Evolutionary conservation across 495 filamentous ascomycete species (phyloP), one percentile per base, ranked within the genome.

Genomic region (Xylaria longipes): DNA sequence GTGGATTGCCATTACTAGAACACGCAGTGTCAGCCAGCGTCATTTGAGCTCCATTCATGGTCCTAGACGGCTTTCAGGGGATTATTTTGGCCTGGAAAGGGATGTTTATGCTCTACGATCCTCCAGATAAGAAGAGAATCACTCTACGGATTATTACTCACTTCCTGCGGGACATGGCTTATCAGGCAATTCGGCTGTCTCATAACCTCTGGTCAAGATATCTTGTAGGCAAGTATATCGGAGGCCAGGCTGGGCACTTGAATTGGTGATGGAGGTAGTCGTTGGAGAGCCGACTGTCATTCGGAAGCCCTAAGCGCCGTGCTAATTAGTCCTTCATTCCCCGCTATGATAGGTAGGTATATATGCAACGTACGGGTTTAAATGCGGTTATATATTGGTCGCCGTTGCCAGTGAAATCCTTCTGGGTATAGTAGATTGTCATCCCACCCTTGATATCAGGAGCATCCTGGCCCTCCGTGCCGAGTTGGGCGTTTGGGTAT

Each of bases 391-490:
- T 86, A 71, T 83, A 80, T 12, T 77, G 61, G 43, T 83, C 73
- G 43, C 74, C 82, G 62, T 85, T 82, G 2, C 77, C 78, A 46
- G 72, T 77, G 33, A 82, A 79, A 68, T 84, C 80, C 66, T 83
- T 81, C 73, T 86, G 83, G 4, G 84, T 85, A 60, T 86, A 87
- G 74, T 87, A 87, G 46, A 86, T 79, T 14, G 85, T 87, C 82
- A 87, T 84, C 62, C 85, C 85, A 7, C 84, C 84, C 57, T 81
- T 82, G 72, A 84, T 85, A 39, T 82, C 80, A 60, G 80, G 79
- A 14, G 82, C 81, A 29, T 67, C 65, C 22, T 54, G 46, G 22
- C 65, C 65, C 48, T 67, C 65, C 14, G 27, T 29, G 48, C 65
- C 65, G 46, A 85, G 76, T 41, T 80, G 82, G 22, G 81, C 77